Base-by-base conservation (phyloP, 805 yeast genomes). In the Grigorovia jiainica region DNA sequence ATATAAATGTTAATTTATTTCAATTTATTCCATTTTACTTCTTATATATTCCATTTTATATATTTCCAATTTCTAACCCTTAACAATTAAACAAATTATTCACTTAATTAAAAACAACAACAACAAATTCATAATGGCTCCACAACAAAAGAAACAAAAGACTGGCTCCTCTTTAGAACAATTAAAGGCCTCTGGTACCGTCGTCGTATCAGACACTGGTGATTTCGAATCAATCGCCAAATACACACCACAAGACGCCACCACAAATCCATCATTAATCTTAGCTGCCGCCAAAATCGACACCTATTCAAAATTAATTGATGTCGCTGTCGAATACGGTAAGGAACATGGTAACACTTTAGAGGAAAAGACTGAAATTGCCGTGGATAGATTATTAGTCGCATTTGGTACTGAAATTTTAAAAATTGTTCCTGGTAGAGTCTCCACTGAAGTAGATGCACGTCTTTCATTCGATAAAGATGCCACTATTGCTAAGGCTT, bases 191-290 rank as follows among this genome's bases (percentile, higher is more conserved):
- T 66, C 96, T 43, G 97, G 97, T 57, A 90, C 97, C 54, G 81
- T 76, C 52, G 95, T 90, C 63, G 98, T 90, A 62, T 83, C 97
- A 53, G 98, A 90, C 74, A 87, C 97, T 48, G 97, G 97, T 70
- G 97, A 90, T 69, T 90, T 90, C 64, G 96, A 87, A 67, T 81
- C 92, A 52, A 90, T 90, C 64, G 95, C 95, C 61, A 86, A 87
- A 70, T 90, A 82, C 74, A 86, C 92, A 57, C 97, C 98, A 53
- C 97, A 90, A 73, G 97, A 90, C 68, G 95, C 97, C 51, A 90
- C 98, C 60, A 90, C 98, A 65, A 90, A 90, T 75, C 98, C 98
- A 53, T 87, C 97, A 24, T 75, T 90, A 70, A 90, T 90, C 60
- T 73, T 90, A 57, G 97, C 97, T 52, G 98, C 98, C 45, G 61